Evolutionary conservation across 495 filamentous ascomycete species (phyloP), one percentile per base, ranked within the genome.

Genomic region (Chaetomium fimeti): DNA sequence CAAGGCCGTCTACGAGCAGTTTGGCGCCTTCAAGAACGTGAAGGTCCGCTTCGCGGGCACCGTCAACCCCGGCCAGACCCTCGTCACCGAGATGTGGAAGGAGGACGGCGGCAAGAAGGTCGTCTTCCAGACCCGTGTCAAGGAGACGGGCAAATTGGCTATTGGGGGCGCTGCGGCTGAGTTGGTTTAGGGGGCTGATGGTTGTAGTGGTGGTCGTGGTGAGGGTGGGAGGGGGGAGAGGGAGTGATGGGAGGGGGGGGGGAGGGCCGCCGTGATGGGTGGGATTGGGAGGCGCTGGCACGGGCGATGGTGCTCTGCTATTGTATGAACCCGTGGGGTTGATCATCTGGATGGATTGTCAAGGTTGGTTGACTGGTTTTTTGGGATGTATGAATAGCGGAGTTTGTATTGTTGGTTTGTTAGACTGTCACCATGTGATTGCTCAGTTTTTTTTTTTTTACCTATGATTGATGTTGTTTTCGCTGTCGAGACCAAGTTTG

Each of bases 11-110:
- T 89, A 92, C 74, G 81, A 88, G 75, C 89, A 82, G 67, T 98
- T 86, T 75, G 94, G 94, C 24, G 76, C 83, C 61, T 95, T 88
- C 80, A 91, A 88, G 82, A 98, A 94, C 78, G 85, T 98, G 76
- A 98, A 98, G 85, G 94, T 97, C 7, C 79, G 94, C 65, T 98
- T 98, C 78, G 93, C 92, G 6, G 95, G 94, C 47, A 89, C 91
- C 15, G 94, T 98, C 2, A 69, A 93, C 27, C 95, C 94, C 1
- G 95, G 94, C 7, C 91, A 98, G 85, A 98, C 91, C 57, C 84
- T 98, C 42, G 85, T 87, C 70, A 98, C 93, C 36, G 94, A 98
- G 86, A 96, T 96, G 91, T 98, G 94, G 94, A 96, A 92, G 84
- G 92, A 93, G 73, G 89, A 87, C n/a, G 49, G 36, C n/a, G 45